Conservation (phyloP, 2,329 filamentous ascomycete species). For the Pestalotiopsis sp. region DNA sequence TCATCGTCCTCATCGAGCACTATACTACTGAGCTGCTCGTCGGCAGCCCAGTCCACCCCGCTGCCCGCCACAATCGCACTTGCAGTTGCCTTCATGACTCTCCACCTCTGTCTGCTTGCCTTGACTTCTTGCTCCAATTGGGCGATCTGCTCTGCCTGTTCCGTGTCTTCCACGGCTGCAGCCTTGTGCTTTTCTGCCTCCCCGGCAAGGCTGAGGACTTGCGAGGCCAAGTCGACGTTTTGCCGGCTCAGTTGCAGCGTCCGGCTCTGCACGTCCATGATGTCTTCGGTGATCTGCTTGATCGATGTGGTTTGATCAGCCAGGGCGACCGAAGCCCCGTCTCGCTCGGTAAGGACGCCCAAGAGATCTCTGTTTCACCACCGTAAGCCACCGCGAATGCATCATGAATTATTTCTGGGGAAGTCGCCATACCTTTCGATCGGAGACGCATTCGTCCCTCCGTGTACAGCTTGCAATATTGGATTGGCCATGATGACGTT, state of each 20-base stretch:
- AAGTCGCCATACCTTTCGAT: conserved; percentile 63
- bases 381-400: not conserved
- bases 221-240: conserved; percentile 65
- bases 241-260: conserved; percentile 56
- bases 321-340: conserved; percentile 66
- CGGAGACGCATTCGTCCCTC: conserved; percentile 63
- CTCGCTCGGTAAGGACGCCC: conserved; percentile 67
- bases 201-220: conserved; percentile 65
- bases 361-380: conserved; percentile 53
- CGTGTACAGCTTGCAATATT: conserved; percentile 76
- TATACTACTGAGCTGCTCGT: conserved; percentile 68
- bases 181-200: conserved; percentile 55
- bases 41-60: conserved; percentile 78
- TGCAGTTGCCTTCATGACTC: conserved; percentile 76
- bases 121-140: conserved; percentile 62
- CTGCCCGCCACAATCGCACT: conserved; percentile 80
- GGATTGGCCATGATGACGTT: conserved; percentile 74
- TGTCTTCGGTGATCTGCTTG: conserved; percentile 50
- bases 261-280: conserved; percentile 61
- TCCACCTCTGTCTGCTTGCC: conserved; percentile 68
- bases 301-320: conserved; percentile 61
- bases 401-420: not conserved
- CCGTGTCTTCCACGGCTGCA: conserved; percentile 52
- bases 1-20: conserved; percentile 62
- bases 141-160: conserved; percentile 57